phyloP scores from a whole-genome alignment of 2,329 filamentous ascomycete genomes.

The Aspergillus udagawae region DNA sequence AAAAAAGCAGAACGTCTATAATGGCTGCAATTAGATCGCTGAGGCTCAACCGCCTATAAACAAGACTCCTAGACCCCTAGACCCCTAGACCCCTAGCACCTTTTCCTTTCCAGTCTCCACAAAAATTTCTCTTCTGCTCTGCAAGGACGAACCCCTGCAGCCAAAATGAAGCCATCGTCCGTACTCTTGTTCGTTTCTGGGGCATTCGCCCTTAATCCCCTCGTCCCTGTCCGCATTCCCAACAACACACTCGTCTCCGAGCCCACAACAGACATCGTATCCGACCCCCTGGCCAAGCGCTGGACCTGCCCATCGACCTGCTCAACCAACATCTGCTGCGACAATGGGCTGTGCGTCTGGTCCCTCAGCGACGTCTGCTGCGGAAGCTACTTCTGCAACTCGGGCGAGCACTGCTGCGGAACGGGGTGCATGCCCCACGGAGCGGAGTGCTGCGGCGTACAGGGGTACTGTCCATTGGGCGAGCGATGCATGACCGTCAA shows the following conservation, averaged over 20 bases:
- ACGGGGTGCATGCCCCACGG: neutral
- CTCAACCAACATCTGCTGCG: neutral
- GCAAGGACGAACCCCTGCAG: neutral
- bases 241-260: neutral
- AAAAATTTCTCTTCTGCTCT: neutral
- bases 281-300: neutral
- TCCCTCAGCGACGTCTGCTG: neutral
- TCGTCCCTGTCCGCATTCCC: neutral
- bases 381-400: neutral
- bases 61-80: too few relatives aligned
- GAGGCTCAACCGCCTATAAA: neutral
- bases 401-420: neutral
- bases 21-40: neutral
- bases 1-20: neutral
- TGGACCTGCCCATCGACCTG: neutral
- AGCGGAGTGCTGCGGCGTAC: neutral
- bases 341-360: neutral
- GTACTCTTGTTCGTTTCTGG: neutral
- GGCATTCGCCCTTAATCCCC: neutral
- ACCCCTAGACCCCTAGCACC: too few relatives aligned
- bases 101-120: too few relatives aligned
- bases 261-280: neutral
- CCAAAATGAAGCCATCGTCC: neutral
- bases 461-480: neutral
- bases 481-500: neutral